Conservation (phyloP, 345 rosid species). For the Pelargonium nanum region DNA sequence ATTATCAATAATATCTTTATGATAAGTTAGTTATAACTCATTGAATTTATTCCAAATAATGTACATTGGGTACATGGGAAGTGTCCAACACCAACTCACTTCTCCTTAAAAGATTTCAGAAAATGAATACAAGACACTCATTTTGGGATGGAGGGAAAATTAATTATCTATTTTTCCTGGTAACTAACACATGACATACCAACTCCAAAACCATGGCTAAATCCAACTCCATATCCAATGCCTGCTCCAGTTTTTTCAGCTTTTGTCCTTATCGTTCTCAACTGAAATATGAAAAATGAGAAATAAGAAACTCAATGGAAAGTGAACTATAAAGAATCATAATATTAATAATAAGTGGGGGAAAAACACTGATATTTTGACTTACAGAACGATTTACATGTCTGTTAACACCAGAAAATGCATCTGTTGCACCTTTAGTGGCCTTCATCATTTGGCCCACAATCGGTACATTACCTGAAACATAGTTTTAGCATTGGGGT, state of each 20-base stretch:
- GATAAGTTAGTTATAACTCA: too few relatives aligned
- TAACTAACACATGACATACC: constrained; percentile 28
- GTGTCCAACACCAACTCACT: too few relatives aligned
- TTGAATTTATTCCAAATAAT: too few relatives aligned
- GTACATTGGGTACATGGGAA: too few relatives aligned
- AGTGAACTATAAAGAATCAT: not conserved
- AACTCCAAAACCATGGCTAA: constrained; percentile 67
- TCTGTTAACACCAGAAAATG: constrained; percentile 63
- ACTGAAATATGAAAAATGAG: constrained; percentile 16
- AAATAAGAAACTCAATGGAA: not conserved
- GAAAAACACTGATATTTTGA: constrained; percentile 8
- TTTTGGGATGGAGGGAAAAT: too few relatives aligned
- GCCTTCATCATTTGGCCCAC: constrained; percentile 74
- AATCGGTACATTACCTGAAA: constrained; percentile 66
- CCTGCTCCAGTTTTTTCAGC: constrained; percentile 51
- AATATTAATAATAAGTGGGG: not conserved
- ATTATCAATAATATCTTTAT: too few relatives aligned
- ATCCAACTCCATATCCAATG: constrained; percentile 67
- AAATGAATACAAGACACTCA: too few relatives aligned
- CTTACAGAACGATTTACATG: constrained; percentile 63
- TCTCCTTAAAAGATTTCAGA: too few relatives aligned
- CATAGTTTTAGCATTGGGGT: not conserved
- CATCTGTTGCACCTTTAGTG: constrained; percentile 85
- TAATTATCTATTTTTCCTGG: not conserved
- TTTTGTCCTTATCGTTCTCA: constrained; percentile 51